A percentile compares a stretch with the other conserved stretches of the same genome.
Conservation (phyloP, 768 basidiomycete genomes). For the Suillus bovinus region DNA sequence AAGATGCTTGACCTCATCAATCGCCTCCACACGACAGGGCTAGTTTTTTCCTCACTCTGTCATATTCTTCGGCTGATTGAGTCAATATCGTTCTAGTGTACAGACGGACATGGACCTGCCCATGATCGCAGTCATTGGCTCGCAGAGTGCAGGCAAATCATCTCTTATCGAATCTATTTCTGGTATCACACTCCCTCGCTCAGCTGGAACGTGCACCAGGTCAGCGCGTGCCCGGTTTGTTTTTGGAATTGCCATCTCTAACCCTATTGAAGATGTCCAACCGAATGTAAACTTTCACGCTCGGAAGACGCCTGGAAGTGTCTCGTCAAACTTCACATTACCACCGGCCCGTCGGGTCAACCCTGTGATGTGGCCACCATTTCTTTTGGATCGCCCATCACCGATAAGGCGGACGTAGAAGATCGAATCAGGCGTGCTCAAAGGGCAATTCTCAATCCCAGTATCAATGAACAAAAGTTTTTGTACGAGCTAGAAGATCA, state of each 20-base stretch:
- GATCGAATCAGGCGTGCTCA: conserved; percentile 69
- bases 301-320: conserved; percentile 49
- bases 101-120: conserved; percentile 73
- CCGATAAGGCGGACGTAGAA: conserved; percentile 54
- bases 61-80: conserved; percentile 1
- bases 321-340: conserved; percentile 47
- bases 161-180: conserved; percentile 79
- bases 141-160: conserved; percentile 75
- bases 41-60: conserved; percentile 8
- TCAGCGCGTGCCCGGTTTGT: conserved; percentile 19
- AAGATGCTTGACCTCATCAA: conserved; percentile 61
- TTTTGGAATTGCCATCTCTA: background rate
- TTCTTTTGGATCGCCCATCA: conserved; percentile 50
- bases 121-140: conserved; percentile 71
- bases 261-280: conserved; percentile 46
- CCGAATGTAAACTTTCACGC: conserved; percentile 53
- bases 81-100: conserved; percentile 45
- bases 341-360: conserved; percentile 39
- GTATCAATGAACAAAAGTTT: conserved; percentile 17
- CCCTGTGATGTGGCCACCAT: conserved; percentile 40
- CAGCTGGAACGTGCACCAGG: conserved; percentile 79
- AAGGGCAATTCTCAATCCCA: conserved; percentile 64
- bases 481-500: conserved; percentile 12
- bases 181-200: conserved; percentile 67
- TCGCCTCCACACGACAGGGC: conserved; percentile 64